Base-by-base conservation (phyloP, 2,329 filamentous ascomycete genomes). In the Coniochaeta prunicola region DNA sequence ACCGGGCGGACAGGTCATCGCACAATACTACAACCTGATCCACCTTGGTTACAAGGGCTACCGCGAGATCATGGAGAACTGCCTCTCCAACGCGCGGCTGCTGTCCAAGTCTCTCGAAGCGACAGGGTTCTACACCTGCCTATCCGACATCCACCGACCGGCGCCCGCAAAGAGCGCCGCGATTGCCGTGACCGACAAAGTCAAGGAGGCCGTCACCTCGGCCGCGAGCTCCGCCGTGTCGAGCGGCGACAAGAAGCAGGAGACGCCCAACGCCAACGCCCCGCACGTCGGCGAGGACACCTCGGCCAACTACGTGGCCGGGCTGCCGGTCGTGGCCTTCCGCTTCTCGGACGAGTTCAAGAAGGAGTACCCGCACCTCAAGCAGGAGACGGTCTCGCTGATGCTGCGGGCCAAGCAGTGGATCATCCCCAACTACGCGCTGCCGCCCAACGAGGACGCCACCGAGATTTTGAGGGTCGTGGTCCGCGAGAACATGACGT, bases 21-120 rank as follows among this genome's bases (percentile, higher is more conserved):
- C 80, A 0, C 88, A 90, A 67, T 90, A 90, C 71, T 90, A 84
- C 72, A 89, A 90, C 64, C 75, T 90, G 13, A 85, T 90, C 60
- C 86, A 89, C 62, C 79, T 90, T 0, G 88, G 88, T 2, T 86
- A 84, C 69, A 74, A 76, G 2, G 88, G 87, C 10, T 91, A 87
- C 71, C 79, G 77, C 12, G 73, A 75, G 36, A 79, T 87, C 60
- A 88, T 86, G 82, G 85, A 88, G 67, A 88, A 87, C 66, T 83
- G 82, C 55, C 73, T 90, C 38, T 70, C 79, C 31, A 89, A 89
- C 65, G 86, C 87, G 1, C 78, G 86, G 1, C 69, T 89, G 1
- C 73, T 89, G 15, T 85, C 82, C 54, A 82, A 86, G 61, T 79
- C 79, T 9, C 75, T 89, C 10, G 87, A 89, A 67, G 78, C 80